Evolutionary conservation across 768 basidiomycete genomes (phyloP).

Genomic region (Collybia sordida): DNA sequence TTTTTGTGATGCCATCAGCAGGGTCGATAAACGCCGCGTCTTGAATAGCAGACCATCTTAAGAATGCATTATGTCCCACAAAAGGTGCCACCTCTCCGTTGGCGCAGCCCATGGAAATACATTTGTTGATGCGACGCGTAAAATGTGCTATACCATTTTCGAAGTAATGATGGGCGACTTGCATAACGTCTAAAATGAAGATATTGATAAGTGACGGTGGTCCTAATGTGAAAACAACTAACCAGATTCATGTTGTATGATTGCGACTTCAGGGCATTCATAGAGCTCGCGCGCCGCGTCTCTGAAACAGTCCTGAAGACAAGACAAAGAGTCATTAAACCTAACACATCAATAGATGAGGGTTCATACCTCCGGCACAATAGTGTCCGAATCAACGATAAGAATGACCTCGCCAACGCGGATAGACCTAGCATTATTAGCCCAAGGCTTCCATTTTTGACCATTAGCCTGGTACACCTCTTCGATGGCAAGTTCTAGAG

Average conservation of each 20-base stretch:
- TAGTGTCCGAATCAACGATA: slow-evolving; percentile 79
- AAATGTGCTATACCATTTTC: slow-evolving; percentile 90
- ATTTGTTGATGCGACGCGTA: slow-evolving; percentile 83
- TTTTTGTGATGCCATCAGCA: slow-evolving; percentile 63
- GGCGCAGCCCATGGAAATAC: slow-evolving; percentile 76
- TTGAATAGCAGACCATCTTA: slow-evolving; percentile 88
- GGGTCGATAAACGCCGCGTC: slow-evolving; percentile 77
- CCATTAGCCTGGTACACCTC: slow-evolving; percentile 64
- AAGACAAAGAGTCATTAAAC: background rate
- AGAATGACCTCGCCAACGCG: slow-evolving; percentile 80
- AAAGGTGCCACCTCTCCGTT: slow-evolving; percentile 85
- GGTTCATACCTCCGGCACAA: slow-evolving; percentile 64
- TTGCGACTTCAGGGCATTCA: slow-evolving; percentile 80
- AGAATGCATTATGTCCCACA: slow-evolving; percentile 87
- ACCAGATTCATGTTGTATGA: slow-evolving; percentile 91
- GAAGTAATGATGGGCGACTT: slow-evolving; percentile 87
- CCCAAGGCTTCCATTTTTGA: slow-evolving; percentile 68
- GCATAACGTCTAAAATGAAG: slow-evolving; percentile 68
- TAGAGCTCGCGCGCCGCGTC: slow-evolving; percentile 86
- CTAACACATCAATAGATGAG: background rate
- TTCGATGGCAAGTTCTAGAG: slow-evolving; percentile 72
- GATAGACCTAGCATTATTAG: slow-evolving; percentile 70
- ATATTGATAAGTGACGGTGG: background rate
- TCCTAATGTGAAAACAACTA: slow-evolving; percentile 12
- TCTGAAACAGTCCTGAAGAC: slow-evolving; percentile 75